Conservation (phyloP, 352 stramenopile genomes). For the Plasmopara halstedii region DNA sequence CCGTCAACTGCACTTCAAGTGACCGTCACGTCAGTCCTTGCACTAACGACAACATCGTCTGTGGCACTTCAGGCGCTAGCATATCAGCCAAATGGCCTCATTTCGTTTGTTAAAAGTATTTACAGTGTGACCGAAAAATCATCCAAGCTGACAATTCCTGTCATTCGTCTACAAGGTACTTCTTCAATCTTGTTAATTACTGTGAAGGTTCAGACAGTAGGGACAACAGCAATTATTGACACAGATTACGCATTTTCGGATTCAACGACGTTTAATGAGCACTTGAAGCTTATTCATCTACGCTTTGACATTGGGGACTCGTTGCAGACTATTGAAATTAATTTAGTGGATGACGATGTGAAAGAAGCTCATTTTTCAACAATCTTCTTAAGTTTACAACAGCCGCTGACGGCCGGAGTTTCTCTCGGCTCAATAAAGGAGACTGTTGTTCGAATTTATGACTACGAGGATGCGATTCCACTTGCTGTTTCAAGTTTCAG, state of each 20-base stretch:
- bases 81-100: constrained; percentile 57
- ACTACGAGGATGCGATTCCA: constrained; percentile 35
- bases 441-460: constrained; percentile 47
- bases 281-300: constrained; percentile 30
- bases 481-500: constrained; percentile 30
- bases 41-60: constrained; percentile 7
- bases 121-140: constrained; percentile 60
- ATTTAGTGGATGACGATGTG: constrained; percentile 34
- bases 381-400: constrained; percentile 31
- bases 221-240: constrained; percentile 27
- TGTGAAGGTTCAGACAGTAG: constrained; percentile 26
- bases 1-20: constrained; percentile 24
- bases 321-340: constrained; percentile 36
- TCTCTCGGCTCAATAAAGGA: constrained; percentile 25
- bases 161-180: constrained; percentile 47
- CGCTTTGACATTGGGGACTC: constrained; percentile 43
- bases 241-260: constrained; percentile 32
- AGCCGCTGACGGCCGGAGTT: constrained; percentile 18
- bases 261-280: constrained; percentile 15
- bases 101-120: constrained; percentile 42
- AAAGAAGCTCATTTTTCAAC: constrained; percentile 49
- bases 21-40: constrained; percentile 14
- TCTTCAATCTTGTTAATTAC: constrained; percentile 32
- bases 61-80: constrained; percentile 33
- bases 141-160: constrained; percentile 26